phyloP scores from a whole-genome alignment of 257 asterid species.

The Cynanchum wilfordii region DNA sequence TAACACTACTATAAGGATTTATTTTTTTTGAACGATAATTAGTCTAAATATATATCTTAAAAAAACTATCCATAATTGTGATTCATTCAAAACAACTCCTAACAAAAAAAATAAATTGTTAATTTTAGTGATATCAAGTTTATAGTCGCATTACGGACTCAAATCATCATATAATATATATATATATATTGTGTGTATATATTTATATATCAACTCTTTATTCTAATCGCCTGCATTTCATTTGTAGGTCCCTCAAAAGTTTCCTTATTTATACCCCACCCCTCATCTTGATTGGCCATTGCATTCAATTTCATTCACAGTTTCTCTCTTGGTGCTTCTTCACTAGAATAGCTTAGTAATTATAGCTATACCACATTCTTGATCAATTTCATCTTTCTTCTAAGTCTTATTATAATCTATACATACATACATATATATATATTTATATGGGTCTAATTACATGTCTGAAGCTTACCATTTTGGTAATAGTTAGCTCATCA shows the following conservation, averaged over 20 bases:
- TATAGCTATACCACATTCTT: neutral
- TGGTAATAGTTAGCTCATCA: conserved; percentile 30
- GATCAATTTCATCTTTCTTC: neutral
- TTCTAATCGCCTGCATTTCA: conserved; percentile 22
- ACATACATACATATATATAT: too few species aligned
- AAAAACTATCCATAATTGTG: too few species aligned
- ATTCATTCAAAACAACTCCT: too few species aligned
- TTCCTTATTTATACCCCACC: conserved; percentile 41
- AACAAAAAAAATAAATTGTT: too few species aligned
- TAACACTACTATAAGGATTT: too few species aligned
- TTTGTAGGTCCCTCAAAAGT: conserved; percentile 35
- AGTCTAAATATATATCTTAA: too few species aligned
- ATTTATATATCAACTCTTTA: conserved; percentile 9
- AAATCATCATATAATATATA: too few species aligned
- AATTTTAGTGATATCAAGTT: too few species aligned
- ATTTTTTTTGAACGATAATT: too few species aligned
- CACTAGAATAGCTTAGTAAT: neutral
- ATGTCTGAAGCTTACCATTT: conserved; percentile 19
- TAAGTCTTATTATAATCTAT: neutral
- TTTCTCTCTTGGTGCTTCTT: neutral
- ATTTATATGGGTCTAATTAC: conserved; percentile 32
- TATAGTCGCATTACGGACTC: too few species aligned
- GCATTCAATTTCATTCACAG: conserved; percentile 8
- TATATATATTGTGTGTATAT: too few species aligned
- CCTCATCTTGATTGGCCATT: conserved; percentile 11